Conservation (phyloP, 352 stramenopile species). For the Globisporangium ultimum region DNA sequence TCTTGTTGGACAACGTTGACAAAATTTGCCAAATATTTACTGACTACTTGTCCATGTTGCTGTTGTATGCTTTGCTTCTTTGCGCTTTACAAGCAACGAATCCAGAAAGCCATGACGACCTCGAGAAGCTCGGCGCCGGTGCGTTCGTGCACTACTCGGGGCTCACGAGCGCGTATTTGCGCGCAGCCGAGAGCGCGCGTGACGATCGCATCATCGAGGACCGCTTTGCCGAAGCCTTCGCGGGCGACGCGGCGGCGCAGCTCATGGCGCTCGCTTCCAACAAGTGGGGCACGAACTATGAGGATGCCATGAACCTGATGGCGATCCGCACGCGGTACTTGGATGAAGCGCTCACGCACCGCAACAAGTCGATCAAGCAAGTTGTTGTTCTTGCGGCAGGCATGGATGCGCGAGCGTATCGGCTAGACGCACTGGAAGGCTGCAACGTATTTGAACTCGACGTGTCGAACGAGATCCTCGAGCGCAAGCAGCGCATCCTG, state of each 20-base stretch:
- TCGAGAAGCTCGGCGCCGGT: not conserved
- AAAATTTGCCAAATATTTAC: too few relatives aligned
- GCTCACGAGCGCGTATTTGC: conserved; percentile 16
- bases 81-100: too few relatives aligned
- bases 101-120: not conserved
- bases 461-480: conserved; percentile 8
- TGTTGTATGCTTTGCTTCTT: too few relatives aligned
- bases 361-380: conserved; percentile 10
- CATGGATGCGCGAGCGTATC: conserved; percentile 19
- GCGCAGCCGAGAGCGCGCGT: conserved; percentile 16
- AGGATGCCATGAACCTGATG: conserved; percentile 8
- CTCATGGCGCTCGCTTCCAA: conserved; percentile 1
- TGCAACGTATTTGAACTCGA: conserved; percentile 19
- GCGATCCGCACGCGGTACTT: conserved; percentile 21
- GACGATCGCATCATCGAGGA: conserved; percentile 18
- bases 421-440: conserved; percentile 12
- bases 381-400: conserved; percentile 18
- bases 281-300: conserved; percentile 7
- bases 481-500: conserved; percentile 14
- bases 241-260: conserved; percentile 5
- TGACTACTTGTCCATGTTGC: too few relatives aligned
- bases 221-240: conserved; percentile 15
- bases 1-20: too few relatives aligned
- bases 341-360: conserved; percentile 13
- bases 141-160: conserved; percentile 10